Evolutionary conservation across 495 filamentous ascomycete species (phyloP), one percentile per base, ranked within the genome.

Genomic region (Xylaria scruposa): DNA sequence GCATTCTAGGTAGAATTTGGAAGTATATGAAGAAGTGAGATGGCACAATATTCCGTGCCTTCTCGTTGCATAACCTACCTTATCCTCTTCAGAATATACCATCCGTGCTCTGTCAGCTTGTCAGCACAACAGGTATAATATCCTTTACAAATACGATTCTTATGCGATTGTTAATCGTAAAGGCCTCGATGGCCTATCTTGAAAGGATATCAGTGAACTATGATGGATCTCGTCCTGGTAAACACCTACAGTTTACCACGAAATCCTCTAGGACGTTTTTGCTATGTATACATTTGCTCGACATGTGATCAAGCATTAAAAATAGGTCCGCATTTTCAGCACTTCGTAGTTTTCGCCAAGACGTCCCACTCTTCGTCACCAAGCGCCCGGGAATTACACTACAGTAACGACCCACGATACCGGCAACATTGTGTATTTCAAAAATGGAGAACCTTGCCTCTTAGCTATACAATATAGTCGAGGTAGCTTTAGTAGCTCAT

Each of bases 121-220:
- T 60, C 33, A 60, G 58, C 58, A 60, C 10, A 38, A 36, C 19
- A 21, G 24, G 21, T 65, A 31, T 65, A 49, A 44, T 49, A 65
- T 26, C 24, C 21, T 65, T 65, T 65, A 65, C 62, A 65, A 49
- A 65, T 49, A 33, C 42, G 4, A n/a, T n/a, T n/a, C n/a, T n/a
- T 31, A 31, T 31, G 21, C 9, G 12, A 54, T 54, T 54, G 51
- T 13, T 56, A 8, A 56, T 31, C 53, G 26, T 31, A 56, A 56
- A 56, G 53, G n/a, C 6, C 29, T 58, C 26, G 13, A 58, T n/a
- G 33, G 33, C 26, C 17, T 29, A 15, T 60, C 38, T 10, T 10
- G 38, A 13, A 42, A 38, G 40, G 38, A 19, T 7, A 10, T 15
- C 26, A 29, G 13, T 56, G 26, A 56, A 31, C 26, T 51, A 51